These are phyloP conservation scores for Suillus cothurnatus DNA, from an alignment of 768 basidiomycete genomes.

Conservation along the genomic window DNA sequence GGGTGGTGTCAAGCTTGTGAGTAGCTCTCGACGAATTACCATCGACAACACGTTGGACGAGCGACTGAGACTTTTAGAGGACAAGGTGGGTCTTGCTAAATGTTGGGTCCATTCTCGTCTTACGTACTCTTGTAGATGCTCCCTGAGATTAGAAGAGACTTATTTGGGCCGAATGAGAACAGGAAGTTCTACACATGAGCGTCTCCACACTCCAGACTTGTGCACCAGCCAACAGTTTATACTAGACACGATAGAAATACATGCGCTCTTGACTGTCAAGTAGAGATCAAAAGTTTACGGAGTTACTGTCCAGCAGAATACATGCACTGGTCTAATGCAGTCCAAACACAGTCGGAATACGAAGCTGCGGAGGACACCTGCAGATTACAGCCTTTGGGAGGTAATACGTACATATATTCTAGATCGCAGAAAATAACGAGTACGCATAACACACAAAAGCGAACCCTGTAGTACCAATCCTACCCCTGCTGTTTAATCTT, in stretches of 20 bases:
- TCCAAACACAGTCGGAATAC: not conserved
- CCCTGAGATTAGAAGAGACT: slow-evolving; percentile 86
- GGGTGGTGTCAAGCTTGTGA: slow-evolving; percentile 82
- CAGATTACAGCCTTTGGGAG: not conserved
- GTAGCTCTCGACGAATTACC: slow-evolving; percentile 75
- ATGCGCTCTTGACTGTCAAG: not conserved
- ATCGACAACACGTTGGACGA: slow-evolving; percentile 96
- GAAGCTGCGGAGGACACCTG: not conserved
- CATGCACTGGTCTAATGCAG: not conserved
- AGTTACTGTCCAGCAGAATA: not conserved
- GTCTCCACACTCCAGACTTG: no score
- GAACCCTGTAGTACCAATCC: not conserved
- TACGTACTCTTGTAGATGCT: slow-evolving; percentile 71
- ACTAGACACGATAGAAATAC: not conserved
- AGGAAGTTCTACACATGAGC: slow-evolving; percentile 82
- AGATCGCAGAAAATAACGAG: not conserved
- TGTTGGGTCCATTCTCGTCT: slow-evolving; percentile 2
- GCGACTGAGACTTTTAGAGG: slow-evolving; percentile 84
- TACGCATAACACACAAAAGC: not conserved
- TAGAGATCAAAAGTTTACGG: not conserved
- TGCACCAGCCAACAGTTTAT: not conserved
- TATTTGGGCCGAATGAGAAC: slow-evolving; percentile 91
- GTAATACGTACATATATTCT: not conserved
- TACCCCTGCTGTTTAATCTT: not conserved
- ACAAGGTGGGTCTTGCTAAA: slow-evolving; percentile 59